Evolutionary conservation across 2,329 filamentous ascomycete genomes (phyloP), one percentile per base, ranked within the genome.

Genomic region (Malbranchea cinnamomea): DNA sequence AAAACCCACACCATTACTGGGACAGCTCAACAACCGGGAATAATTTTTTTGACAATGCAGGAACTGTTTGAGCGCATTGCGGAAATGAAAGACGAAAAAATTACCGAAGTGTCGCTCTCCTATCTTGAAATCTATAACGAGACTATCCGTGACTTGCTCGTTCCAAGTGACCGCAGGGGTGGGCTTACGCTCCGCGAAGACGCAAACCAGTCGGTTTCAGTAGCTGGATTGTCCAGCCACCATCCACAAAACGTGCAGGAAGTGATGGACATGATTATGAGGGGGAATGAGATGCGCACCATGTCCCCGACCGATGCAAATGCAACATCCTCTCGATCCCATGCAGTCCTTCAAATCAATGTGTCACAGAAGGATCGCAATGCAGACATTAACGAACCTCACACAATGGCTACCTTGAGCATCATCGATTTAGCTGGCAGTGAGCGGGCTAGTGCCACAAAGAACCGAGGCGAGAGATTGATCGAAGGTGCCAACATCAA

Each of bases 51-150:
- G 45, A 95, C 89, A 1, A 98, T 98, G 85, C 87, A 95, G 56
- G 89, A 98, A 56, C 65, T 98, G 14, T 98, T 98, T 48, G 89
- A 98, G 59, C 82, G 87, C 54, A 93, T 98, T 42, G 63, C 67
- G n/a, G 89, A 95, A 33, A 62, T 81, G 31, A 77, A 76, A 38
- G 74, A 79, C 34, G 84, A 93, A 37, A 95, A 94, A 56, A 66
- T 74, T 16, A 89, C 84, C 3, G 89, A 95, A 47, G 65, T 98
- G 31, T 83, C 85, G 0, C 70, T 98, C 10, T 94, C 85, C 0
- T 98, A 95, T 48, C 68, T 98, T 21, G 89, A 98, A 52, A 98
- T 98, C 40, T 98, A 98, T 66, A 98, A 98, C 52, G 89, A 98
- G 60, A 94, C 85, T 0, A 98, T 98, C 46, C 81, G 89, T 30